These are phyloP conservation scores for Pestalotiopsis sp. DNA, from an alignment of 2,329 filamentous ascomycete species.

Conservation along the genomic window DNA sequence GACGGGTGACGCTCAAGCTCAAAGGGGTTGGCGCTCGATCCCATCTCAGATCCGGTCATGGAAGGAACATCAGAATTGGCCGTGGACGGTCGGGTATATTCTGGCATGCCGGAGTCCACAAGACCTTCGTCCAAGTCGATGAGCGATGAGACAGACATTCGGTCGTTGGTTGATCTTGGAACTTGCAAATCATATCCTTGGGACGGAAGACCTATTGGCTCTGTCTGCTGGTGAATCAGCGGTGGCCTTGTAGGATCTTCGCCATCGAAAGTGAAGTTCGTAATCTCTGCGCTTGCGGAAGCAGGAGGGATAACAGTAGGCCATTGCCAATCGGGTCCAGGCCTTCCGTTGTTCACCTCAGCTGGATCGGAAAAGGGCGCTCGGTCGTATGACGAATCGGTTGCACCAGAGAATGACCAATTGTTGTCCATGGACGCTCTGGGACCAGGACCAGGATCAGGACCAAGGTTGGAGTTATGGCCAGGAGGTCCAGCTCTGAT, in stretches of 20 bases:
- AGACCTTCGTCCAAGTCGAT: slow-evolving; percentile 47
- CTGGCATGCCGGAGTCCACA: slow-evolving; percentile 55
- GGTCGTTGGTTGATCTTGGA: slow-evolving; percentile 37
- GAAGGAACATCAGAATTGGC: slow-evolving; percentile 62
- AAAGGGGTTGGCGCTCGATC: slow-evolving; percentile 57
- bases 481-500: slow-evolving; percentile 45
- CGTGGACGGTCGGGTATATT: slow-evolving; percentile 55
- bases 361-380: slow-evolving; percentile 61
- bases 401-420: slow-evolving; percentile 43
- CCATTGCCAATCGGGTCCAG: slow-evolving; percentile 62
- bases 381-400: slow-evolving; percentile 44
- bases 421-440: slow-evolving; percentile 53
- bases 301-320: slow-evolving; percentile 55
- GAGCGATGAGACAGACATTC: slow-evolving; percentile 47
- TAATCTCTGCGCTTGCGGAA: slow-evolving; percentile 56
- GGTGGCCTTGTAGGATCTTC: slow-evolving; percentile 40
- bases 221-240: slow-evolving; percentile 54
- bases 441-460: slow-evolving; percentile 30
- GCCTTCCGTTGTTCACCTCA: slow-evolving; percentile 53
- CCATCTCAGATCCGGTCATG: slow-evolving; percentile 58
- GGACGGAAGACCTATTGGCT: slow-evolving; percentile 46
- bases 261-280: slow-evolving; percentile 50
- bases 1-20: slow-evolving; percentile 66
- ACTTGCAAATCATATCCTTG: slow-evolving; percentile 44
- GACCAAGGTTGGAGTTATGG: neutral